A percentile compares a stretch with the other conserved stretches of the same genome.
phyloP scores from a whole-genome alignment of 345 rosid species.

The Schrenkiella parvula region DNA sequence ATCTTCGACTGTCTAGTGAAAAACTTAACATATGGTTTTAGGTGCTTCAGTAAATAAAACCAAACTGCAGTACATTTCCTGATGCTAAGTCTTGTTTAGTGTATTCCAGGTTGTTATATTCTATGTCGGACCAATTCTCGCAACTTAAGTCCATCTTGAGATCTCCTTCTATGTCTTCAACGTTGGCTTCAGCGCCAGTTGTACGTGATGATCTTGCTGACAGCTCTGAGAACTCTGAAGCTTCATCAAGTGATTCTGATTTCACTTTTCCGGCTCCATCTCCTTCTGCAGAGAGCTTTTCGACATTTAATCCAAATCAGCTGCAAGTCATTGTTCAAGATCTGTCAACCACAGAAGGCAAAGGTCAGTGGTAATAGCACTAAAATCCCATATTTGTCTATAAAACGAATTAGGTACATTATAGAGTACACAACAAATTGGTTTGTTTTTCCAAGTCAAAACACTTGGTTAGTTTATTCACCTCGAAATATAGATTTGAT shows the following conservation, averaged over 20 bases:
- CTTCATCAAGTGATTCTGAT: slow-evolving; percentile 65
- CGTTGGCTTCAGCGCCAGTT: slow-evolving; percentile 37
- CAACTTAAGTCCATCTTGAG: slow-evolving; percentile 64
- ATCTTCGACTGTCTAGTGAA: neutral
- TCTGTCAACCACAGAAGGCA: slow-evolving; percentile 43
- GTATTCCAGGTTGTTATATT: slow-evolving; percentile 78
- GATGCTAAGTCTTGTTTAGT: slow-evolving; percentile 63
- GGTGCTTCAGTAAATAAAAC: neutral
- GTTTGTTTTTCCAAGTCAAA: neutral
- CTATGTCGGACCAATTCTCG: slow-evolving; percentile 83
- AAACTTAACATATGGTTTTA: neutral
- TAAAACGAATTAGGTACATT: neutral
- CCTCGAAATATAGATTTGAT: neutral
- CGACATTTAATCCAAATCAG: slow-evolving; percentile 33
- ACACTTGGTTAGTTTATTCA: slow-evolving; percentile 1
- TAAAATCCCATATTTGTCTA: slow-evolving; percentile 20
- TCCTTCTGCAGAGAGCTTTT: slow-evolving; percentile 24
- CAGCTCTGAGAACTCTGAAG: slow-evolving; percentile 54
- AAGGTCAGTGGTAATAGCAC: slow-evolving; percentile 46
- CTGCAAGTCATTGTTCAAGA: slow-evolving; percentile 53
- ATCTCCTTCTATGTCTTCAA: slow-evolving; percentile 48
- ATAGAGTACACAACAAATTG: neutral
- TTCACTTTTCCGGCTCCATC: slow-evolving; percentile 63
- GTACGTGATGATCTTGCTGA: slow-evolving; percentile 44
- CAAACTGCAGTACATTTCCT: slow-evolving; percentile 33